phyloP scores from a whole-genome alignment of 192 early-diverging fungal genomes.

The Podila minutissima region DNA sequence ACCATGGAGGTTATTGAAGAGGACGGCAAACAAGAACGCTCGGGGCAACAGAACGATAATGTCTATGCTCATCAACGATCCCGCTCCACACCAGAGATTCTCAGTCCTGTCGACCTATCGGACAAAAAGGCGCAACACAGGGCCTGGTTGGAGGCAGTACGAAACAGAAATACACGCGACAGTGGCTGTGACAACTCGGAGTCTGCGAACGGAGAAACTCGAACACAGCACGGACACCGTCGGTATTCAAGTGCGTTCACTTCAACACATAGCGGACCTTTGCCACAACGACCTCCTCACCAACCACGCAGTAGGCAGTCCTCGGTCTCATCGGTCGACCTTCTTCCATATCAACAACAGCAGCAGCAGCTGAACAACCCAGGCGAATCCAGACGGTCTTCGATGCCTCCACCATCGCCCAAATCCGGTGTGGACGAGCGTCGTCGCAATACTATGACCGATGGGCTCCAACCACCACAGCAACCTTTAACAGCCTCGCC shows the following conservation, averaged over 20 bases:
- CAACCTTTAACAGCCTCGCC: background rate
- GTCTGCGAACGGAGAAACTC: too few relatives aligned
- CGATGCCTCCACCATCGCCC: background rate
- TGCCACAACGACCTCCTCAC: background rate
- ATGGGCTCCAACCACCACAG: background rate
- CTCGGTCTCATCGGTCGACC: background rate
- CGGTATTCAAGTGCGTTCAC: slow-evolving; percentile 18
- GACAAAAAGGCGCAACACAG: too few relatives aligned
- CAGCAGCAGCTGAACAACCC: background rate
- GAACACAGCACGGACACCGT: slow-evolving; percentile 1
- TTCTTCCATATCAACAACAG: background rate
- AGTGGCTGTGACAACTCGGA: slow-evolving; percentile 25
- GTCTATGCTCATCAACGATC: slow-evolving; percentile 7
- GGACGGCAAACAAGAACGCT: background rate
- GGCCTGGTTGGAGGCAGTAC: background rate
- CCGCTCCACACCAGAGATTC: slow-evolving; percentile 2
- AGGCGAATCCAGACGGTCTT: background rate
- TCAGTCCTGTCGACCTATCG: background rate
- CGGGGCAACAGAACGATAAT: background rate
- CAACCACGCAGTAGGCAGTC: background rate
- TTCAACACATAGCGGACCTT: background rate
- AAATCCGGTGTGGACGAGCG: background rate
- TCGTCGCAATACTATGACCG: background rate
- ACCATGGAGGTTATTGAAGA: slow-evolving; percentile 21
- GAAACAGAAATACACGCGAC: slow-evolving; percentile 11